A percentile compares a stretch with the other conserved stretches of the same genome.
Evolutionary conservation across 139 green algal genomes (phyloP).

Genomic region (Yamagishiella unicocca): DNA sequence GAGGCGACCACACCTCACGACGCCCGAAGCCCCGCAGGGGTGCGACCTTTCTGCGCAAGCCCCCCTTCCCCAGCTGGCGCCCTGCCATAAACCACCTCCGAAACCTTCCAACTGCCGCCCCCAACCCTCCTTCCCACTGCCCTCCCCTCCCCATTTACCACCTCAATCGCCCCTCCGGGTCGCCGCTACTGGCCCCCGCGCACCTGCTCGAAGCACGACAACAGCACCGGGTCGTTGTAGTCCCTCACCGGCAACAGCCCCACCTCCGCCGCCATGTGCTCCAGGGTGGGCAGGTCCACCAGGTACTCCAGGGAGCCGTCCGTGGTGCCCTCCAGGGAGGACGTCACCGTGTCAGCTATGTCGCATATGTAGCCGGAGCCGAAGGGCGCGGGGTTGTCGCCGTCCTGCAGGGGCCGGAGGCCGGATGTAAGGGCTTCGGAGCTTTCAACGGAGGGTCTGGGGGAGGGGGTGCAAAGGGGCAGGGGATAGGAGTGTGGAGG

Average conservation of each 20-base stretch:
- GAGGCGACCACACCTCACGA: no score
- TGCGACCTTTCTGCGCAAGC: no score
- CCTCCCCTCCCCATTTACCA: no score
- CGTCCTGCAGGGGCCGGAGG: background rate
- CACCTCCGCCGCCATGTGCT: background rate
- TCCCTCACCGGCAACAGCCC: slow-evolving; percentile 15
- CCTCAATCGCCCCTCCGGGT: no score
- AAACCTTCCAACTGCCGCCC: no score
- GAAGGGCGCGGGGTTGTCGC: slow-evolving; percentile 56
- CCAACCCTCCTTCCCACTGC: no score
- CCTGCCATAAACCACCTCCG: no score
- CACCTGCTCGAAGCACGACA: slow-evolving; percentile 30
- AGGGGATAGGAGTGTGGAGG: background rate
- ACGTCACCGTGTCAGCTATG: slow-evolving; percentile 88
- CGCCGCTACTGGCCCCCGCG: background rate
- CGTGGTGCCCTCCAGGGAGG: slow-evolving; percentile 47
- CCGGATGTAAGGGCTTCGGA: no score
- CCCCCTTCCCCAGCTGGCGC: no score
- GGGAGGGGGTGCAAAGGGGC: background rate
- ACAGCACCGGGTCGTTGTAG: slow-evolving; percentile 28
- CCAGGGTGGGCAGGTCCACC: slow-evolving; percentile 37
- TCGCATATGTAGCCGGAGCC: slow-evolving; percentile 80
- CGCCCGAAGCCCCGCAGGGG: no score
- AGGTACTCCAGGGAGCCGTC: slow-evolving; percentile 44
- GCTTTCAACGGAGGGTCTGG: no score